Evolutionary conservation across 495 filamentous ascomycete species (phyloP), one percentile per base, ranked within the genome.

Genomic region (Xylaria telfairii): DNA sequence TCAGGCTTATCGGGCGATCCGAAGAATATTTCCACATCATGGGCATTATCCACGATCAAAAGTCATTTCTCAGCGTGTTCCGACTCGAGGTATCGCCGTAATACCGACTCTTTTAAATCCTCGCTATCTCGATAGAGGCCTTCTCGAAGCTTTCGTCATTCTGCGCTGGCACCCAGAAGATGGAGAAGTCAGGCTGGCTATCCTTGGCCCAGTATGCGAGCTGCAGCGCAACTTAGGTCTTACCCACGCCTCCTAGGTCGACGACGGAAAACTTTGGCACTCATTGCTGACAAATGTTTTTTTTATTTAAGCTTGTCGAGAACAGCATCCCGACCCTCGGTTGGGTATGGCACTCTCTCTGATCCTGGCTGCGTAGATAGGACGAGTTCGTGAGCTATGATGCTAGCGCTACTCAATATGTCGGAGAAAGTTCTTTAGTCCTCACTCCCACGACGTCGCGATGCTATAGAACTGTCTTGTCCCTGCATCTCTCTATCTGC

Each of bases 211-310:
- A 79, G 71, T 85, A 84, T 0, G 81, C 81, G 46, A 87, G 64
- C 67, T 87, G 81, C 1, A 89, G 65, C 2, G 77, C 82, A 15
- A 89, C 72, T 62, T 87, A 85, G 0, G 86, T 86, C 68, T 88
- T 89, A 0, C 85, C 85, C 1, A 85, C 74, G 0, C 85, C 86
- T 0, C 84, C 85, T 0, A 86, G 78, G 0, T 87, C 87, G 49
- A 73, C 34, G 1, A 64, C 19, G 3, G 61, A 41, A 24, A 81
- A 63, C 66, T 73, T 34, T 32, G 75, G 39, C 66, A 70, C 7
- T 67, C 65, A 0, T 67, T 47, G 1, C n/a, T 63, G n/a, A 61
- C 3, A 34, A 74, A 76, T 0, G 77, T 37, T 60, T 39, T 71
- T 15, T 73, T 26, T n/a, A n/a, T 63, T 68, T 63, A 10, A 82